A percentile compares a stretch with the other conserved stretches of the same genome.
Evolutionary conservation across 345 rosid species (phyloP).

Genomic region (Aethionema arabicum): DNA sequence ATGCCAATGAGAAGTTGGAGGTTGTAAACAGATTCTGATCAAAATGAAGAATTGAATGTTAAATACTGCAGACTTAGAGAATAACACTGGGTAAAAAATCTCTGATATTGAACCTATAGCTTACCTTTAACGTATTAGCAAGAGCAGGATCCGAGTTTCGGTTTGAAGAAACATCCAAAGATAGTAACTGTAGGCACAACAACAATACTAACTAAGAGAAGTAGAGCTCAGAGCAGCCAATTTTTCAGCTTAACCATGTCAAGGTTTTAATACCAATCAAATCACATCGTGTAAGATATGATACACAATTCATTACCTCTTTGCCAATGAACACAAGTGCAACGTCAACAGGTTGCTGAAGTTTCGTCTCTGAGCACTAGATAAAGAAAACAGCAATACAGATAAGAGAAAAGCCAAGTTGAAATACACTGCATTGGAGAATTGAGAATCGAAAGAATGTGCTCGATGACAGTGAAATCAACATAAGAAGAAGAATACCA

Average conservation of each 20-base stretch:
- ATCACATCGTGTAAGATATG: no score
- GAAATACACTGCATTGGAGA: not conserved
- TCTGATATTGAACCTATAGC: not conserved
- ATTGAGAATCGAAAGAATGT: not conserved
- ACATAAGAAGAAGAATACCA: slow-evolving; percentile 44
- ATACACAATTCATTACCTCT: slow-evolving; percentile 49
- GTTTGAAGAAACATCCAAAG: slow-evolving; percentile 63
- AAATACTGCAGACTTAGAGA: not conserved
- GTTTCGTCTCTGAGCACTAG: slow-evolving; percentile 68
- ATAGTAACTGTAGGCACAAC: slow-evolving; percentile 53
- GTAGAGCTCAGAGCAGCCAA: slow-evolving; percentile 37
- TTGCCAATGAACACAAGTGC: slow-evolving; percentile 87
- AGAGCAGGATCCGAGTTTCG: slow-evolving; percentile 53
- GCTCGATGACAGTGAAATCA: not conserved
- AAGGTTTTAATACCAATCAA: slow-evolving; percentile 54
- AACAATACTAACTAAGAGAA: not conserved
- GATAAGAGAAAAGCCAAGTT: slow-evolving; percentile 3
- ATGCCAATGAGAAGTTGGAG: slow-evolving; percentile 90
- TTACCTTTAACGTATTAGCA: slow-evolving; percentile 70
- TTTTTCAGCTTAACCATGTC: not conserved
- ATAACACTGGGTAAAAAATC: not conserved
- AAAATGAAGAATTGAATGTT: not conserved
- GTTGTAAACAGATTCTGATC: slow-evolving; percentile 56
- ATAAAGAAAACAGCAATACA: slow-evolving; percentile 6
- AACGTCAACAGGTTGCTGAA: slow-evolving; percentile 55